phyloP scores from a whole-genome alignment of 345 rosid species.

The Luvunga scandens region DNA sequence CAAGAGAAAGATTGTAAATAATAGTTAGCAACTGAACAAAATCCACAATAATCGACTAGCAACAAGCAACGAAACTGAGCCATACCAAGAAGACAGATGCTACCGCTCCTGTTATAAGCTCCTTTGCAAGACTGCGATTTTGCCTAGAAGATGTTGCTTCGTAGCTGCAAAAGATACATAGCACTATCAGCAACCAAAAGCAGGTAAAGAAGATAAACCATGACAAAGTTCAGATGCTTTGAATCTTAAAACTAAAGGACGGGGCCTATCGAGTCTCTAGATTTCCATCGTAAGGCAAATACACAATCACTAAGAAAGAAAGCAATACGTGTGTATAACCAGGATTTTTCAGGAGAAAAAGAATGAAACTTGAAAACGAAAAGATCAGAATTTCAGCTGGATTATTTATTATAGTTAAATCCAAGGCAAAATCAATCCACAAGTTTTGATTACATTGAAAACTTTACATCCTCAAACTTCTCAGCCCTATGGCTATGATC shows the following conservation, averaged over 20 bases:
- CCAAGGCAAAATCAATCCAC: neutral
- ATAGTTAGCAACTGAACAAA: slow-evolving; percentile 8
- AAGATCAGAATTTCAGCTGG: neutral
- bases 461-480: neutral
- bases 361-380: neutral
- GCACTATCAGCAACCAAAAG: slow-evolving; percentile 1
- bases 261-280: no score
- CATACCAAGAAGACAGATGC: slow-evolving; percentile 86
- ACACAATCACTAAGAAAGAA: neutral
- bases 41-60: neutral
- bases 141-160: slow-evolving; percentile 82
- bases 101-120: slow-evolving; percentile 65
- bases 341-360: neutral
- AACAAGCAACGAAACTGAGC: neutral
- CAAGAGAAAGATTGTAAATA: slow-evolving; percentile 18
- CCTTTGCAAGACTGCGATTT: slow-evolving; percentile 68
- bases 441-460: neutral
- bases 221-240: neutral
- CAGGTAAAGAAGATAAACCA: neutral
- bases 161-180: slow-evolving; percentile 46
- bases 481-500: neutral
- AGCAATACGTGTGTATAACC: neutral
- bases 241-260: neutral
- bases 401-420: neutral
- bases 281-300: neutral